phyloP scores from a whole-genome alignment of 495 filamentous ascomycete species.

The Astrocystis sublimbata region DNA sequence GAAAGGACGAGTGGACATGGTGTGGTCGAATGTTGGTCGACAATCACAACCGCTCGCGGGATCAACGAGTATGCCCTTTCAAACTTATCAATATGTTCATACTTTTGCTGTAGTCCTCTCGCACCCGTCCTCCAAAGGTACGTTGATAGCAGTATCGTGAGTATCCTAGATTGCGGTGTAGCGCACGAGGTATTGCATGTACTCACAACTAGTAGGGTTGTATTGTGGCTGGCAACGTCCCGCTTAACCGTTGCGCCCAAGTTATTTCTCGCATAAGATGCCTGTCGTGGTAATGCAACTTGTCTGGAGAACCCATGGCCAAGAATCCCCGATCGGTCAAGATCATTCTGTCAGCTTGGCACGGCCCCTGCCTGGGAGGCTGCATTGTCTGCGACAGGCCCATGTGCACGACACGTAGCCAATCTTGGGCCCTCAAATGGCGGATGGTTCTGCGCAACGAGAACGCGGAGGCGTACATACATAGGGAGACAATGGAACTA shows the following conservation, averaged over 20 bases:
- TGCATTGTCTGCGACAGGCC: conserved; percentile 25
- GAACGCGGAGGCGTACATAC: conserved; percentile 1
- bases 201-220: conserved; percentile 15
- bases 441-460: conserved; percentile 12
- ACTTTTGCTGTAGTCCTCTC: background rate
- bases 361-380: conserved; percentile 17
- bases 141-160: background rate
- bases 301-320: conserved; percentile 18
- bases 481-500: too few species aligned
- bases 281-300: conserved; percentile 13
- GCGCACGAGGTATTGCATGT: conserved; percentile 9
- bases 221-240: conserved; percentile 31
- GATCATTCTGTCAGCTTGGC: conserved; percentile 19
- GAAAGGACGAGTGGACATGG: too few species aligned
- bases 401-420: conserved; percentile 23
- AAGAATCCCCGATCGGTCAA: conserved; percentile 19
- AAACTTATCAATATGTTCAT: background rate
- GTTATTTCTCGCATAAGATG: conserved; percentile 23
- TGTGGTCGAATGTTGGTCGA: too few species aligned
- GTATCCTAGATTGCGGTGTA: background rate
- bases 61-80: background rate
- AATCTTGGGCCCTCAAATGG: conserved; percentile 5
- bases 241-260: conserved; percentile 27
- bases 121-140: background rate
- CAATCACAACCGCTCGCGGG: background rate